phyloP scores from a whole-genome alignment of 495 filamentous ascomycete genomes.

The Astrocystis sublimbata region DNA sequence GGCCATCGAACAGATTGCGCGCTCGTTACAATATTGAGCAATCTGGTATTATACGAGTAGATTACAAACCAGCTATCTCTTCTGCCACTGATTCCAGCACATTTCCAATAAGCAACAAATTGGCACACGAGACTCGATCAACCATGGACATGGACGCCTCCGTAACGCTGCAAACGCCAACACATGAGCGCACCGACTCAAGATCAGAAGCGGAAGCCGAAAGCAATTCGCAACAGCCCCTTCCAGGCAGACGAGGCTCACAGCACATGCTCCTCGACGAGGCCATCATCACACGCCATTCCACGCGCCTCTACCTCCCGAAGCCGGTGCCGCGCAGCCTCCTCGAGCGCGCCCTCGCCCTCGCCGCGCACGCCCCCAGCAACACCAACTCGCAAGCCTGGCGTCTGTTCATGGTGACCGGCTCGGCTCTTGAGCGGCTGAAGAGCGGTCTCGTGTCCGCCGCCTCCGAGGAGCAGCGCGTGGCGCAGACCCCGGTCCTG shows the following conservation, averaged over 20 bases:
- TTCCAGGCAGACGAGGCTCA: background rate
- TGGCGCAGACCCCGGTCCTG: background rate
- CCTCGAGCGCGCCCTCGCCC: conserved; percentile 15
- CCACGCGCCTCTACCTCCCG: conserved; percentile 8
- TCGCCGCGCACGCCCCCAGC: conserved; percentile 21
- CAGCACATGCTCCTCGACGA: conserved; percentile 12
- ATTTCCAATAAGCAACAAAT: background rate
- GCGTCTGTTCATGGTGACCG: conserved; percentile 19
- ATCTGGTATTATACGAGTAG: too few relatives aligned
- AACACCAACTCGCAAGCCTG: conserved; percentile 28
- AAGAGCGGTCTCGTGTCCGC: background rate
- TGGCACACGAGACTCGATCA: too few relatives aligned
- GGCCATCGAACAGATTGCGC: too few relatives aligned
- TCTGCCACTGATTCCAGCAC: background rate
- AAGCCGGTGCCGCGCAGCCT: background rate
- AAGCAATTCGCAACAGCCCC: background rate
- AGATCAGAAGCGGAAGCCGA: background rate
- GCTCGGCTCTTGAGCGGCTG: background rate
- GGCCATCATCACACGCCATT: conserved; percentile 12
- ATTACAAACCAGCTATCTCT: background rate
- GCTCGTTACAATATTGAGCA: too few relatives aligned
- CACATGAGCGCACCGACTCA: background rate
- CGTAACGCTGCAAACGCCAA: background rate
- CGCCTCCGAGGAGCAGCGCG: background rate
- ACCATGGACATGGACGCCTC: background rate